Evolutionary conservation across 768 basidiomycete genomes (phyloP).

Genomic region (Hericium coralloides): DNA sequence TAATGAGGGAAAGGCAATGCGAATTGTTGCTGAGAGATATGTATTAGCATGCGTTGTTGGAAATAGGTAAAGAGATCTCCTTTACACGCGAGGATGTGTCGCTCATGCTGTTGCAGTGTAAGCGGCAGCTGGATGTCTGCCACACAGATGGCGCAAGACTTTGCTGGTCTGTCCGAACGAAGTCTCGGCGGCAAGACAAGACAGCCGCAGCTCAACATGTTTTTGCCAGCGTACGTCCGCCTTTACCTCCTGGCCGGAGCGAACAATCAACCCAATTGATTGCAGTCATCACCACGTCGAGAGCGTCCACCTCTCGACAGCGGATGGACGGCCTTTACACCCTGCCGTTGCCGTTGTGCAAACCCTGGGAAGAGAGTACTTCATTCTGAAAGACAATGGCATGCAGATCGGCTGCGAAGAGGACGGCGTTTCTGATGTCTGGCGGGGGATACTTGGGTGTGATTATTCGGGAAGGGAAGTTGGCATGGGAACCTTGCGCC

Average conservation of each 20-base stretch:
- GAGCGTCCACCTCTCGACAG: slow-evolving; percentile 55
- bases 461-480: slow-evolving; percentile 14
- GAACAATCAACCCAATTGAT: background rate
- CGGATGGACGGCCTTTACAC: slow-evolving; percentile 39
- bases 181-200: slow-evolving; percentile 8
- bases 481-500: background rate
- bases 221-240: slow-evolving; percentile 49
- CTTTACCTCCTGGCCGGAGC: background rate
- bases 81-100: background rate
- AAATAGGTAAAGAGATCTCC: slow-evolving; percentile 43
- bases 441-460: slow-evolving; percentile 54
- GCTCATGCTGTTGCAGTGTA: slow-evolving; percentile 32
- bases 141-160: slow-evolving; percentile 64
- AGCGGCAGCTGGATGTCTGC: slow-evolving; percentile 64
- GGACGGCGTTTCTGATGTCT: slow-evolving; percentile 53
- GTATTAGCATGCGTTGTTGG: slow-evolving; percentile 61
- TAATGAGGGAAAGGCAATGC: slow-evolving; percentile 31
- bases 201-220: slow-evolving; percentile 39
- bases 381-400: slow-evolving; percentile 63
- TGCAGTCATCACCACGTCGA: slow-evolving; percentile 68
- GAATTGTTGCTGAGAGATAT: slow-evolving; percentile 50
- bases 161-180: slow-evolving; percentile 36
- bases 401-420: slow-evolving; percentile 74
- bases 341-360: slow-evolving; percentile 59
- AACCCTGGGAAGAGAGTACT: slow-evolving; percentile 61